Base-by-base conservation (phyloP, 352 stramenopile species). In the Saprolegnia diclina region DNA sequence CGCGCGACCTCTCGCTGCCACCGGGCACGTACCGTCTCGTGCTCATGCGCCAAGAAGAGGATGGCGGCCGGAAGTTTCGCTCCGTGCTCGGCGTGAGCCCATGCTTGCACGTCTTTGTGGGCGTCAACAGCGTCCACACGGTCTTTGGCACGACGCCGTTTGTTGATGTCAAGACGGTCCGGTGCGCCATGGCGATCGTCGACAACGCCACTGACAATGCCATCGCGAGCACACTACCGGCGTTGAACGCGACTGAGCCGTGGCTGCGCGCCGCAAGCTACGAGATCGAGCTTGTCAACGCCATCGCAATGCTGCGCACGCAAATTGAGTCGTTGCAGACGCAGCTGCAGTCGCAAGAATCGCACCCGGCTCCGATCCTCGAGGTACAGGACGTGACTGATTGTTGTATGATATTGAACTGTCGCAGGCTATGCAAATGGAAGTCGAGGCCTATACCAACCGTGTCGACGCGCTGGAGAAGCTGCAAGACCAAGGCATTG, bases 101-200 rank as follows among this genome's bases (percentile, higher is more conserved):
- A 5, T 56, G 64, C 9, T 71, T 87, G 4, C 71, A 73, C 13
- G 78, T 87, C 0, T 65, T 82, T 1, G 78, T 79, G n/a, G 78
- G 73, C 4, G 29, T 78, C 10, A 87, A 87, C 48, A 76, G 79
- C 35, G 77, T 82, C 16, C 77, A 87, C 71, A 87, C 79, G 0
- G 76, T 77, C 19, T 85, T 87, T 54, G 79, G 79, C 10, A 84
- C 79, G 11, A 87, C 79, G 16, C 75, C 79, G 0, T 55, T 87
- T n/a, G 77, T 87, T 19, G 79, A 85, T 42, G 74, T 87, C 14
- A 82, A 83, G 61, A 65, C 78, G 21, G 55, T 63, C 32, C 35
- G 45, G 35, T 63, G 55, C 32, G 42, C 55, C 24, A 45, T 63
- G 55, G 26, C 55, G 6, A 29, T 63, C 55, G n/a, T 63, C 9